These are phyloP conservation scores for Clitopilus passeckerianus DNA, from an alignment of 768 basidiomycete genomes.

Conservation along the genomic window DNA sequence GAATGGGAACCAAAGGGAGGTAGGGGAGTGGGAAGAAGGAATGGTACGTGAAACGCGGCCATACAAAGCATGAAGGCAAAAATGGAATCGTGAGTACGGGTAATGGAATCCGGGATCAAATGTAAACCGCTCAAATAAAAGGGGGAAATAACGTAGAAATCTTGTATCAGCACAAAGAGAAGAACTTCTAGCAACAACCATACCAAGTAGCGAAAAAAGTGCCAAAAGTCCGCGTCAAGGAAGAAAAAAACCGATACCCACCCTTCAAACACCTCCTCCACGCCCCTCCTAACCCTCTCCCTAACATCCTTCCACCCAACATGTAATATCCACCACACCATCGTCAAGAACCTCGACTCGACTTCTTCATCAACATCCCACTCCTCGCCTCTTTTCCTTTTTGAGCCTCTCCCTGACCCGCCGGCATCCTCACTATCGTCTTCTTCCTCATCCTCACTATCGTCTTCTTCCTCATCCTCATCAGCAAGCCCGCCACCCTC, in stretches of 20 bases:
- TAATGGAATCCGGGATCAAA: too few relatives aligned
- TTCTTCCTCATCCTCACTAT: slow-evolving; percentile 17
- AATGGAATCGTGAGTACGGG: too few relatives aligned
- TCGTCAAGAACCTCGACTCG: slow-evolving; percentile 76
- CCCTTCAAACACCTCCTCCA: slow-evolving; percentile 84
- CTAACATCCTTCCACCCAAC: slow-evolving; percentile 88
- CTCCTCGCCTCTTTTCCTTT: slow-evolving; percentile 11
- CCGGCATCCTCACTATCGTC: not conserved
- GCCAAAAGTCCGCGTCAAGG: not conserved
- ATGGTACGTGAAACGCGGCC: not conserved
- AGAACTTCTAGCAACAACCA: too few relatives aligned
- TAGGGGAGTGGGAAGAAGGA: not conserved
- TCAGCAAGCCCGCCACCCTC: slow-evolving; percentile 15
- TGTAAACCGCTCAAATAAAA: too few relatives aligned
- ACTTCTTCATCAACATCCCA: slow-evolving; percentile 54
- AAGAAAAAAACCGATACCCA: slow-evolving; percentile 28
- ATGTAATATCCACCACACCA: slow-evolving; percentile 92
- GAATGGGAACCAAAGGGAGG: not conserved
- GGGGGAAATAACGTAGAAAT: not conserved
- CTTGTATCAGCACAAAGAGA: too few relatives aligned
- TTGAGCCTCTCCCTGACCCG: slow-evolving; percentile 7
- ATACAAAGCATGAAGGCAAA: too few relatives aligned
- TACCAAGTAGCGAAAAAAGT: too few relatives aligned
- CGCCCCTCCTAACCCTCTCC: slow-evolving; percentile 64
- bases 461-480: slow-evolving; percentile 17